Evolutionary conservation across 805 yeast species (phyloP).

Genomic region (Kazachstania bromeliacearum): DNA sequence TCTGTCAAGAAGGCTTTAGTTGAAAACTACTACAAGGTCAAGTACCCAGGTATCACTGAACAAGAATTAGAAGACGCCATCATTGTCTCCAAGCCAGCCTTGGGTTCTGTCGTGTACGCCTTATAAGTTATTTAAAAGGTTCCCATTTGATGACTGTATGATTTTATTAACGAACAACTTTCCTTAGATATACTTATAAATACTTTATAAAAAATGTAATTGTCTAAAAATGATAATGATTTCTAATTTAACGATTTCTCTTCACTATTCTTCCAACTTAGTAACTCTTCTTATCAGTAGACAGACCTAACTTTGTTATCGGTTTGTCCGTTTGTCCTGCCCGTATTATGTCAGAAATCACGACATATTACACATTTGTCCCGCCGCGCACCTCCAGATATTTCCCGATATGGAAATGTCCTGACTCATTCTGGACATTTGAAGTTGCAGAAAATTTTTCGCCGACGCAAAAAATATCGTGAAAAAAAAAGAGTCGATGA

Average conservation of each 20-base stretch:
- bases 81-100: constrained; percentile 45
- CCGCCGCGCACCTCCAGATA: too few relatives aligned
- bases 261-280: too few relatives aligned
- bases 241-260: neutral
- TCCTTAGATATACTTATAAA: neutral
- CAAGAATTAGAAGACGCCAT: constrained; percentile 42
- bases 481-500: too few relatives aligned
- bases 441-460: constrained; percentile 4
- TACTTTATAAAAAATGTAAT: neutral
- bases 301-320: too few relatives aligned
- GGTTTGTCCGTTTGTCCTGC: too few relatives aligned
- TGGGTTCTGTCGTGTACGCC: constrained; percentile 36
- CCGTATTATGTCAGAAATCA: too few relatives aligned
- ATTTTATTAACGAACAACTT: neutral
- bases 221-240: neutral
- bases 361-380: neutral
- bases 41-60: constrained; percentile 40
- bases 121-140: too few relatives aligned
- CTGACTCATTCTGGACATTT: neutral
- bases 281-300: too few relatives aligned
- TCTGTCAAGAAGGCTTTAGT: constrained; percentile 39
- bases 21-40: constrained; percentile 41
- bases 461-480: constrained; percentile 8
- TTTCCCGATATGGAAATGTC: neutral
- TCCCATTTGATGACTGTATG: neutral